Percentiles rank a stretch among this genome's conserved stretches.
phyloP scores from a whole-genome alignment of 129 eudicot species.

The Calendula officinalis region DNA sequence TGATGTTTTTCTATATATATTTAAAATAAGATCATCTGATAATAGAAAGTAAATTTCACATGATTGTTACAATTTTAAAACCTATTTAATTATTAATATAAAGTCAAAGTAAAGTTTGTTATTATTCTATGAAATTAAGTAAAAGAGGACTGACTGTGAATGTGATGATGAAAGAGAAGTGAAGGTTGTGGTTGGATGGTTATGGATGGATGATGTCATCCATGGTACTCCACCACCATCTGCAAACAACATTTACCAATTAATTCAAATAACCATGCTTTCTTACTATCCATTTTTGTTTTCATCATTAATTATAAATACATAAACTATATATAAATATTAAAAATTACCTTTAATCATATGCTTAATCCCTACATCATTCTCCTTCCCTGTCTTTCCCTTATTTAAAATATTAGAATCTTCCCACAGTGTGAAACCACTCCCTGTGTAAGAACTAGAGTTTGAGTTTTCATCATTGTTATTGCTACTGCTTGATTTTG shows the following conservation, averaged over 20 bases:
- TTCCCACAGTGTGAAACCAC: constrained; percentile 84
- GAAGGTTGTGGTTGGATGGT: constrained; percentile 38
- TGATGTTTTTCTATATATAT: no score
- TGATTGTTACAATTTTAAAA: no score
- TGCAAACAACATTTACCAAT: constrained; percentile 25
- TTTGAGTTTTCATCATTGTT: constrained; percentile 75
- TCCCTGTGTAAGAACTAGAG: constrained; percentile 74
- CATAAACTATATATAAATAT: not conserved
- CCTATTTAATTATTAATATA: no score
- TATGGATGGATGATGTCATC: constrained; percentile 59
- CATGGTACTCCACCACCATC: constrained; percentile 60
- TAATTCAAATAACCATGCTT: no score
- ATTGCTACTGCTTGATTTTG: constrained; percentile 57
- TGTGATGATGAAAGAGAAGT: constrained; percentile 67
- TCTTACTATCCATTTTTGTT: no score
- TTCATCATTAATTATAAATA: no score
- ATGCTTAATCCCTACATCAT: constrained; percentile 49
- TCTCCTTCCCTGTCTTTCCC: constrained; percentile 99
- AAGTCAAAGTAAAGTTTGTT: no score
- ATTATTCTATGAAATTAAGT: no score
- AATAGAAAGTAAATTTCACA: not conserved
- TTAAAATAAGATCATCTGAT: not conserved
- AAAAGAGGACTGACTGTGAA: constrained; percentile 28
- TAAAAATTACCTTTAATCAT: constrained; percentile 49
- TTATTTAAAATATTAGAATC: constrained; percentile 55